Evolutionary conservation across 1,284 basidiomycete genomes (phyloP), one percentile per base, ranked within the genome.

Genomic region (Tylopilus orsonianus): DNA sequence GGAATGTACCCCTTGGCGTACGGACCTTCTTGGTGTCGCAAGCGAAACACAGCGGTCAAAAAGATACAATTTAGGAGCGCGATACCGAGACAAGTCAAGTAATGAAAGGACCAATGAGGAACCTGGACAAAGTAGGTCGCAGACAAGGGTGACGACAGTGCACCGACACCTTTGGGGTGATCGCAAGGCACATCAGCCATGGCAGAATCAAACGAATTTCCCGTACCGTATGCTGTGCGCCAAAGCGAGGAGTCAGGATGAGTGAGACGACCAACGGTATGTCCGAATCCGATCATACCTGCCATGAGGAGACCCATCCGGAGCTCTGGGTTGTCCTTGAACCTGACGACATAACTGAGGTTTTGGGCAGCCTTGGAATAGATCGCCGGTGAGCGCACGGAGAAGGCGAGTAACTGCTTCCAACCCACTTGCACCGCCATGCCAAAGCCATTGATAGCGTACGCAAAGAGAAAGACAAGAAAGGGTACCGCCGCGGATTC

Each of bases 81-180:
- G 9, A 88, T 56, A 1, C 75, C 79, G 0, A 86, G 66, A 0
- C 81, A 83, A 12, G 70, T 68, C 4, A 85, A 66, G 59, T 78
- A 89, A 60, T 87, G 81, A 59, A 78, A 80, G 6, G 83, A 85
- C 75, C 80, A 81, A 46, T 67, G 68, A 2, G 49, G 58, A 19
- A 70, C 54, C 38, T 71, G 68, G 1, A 78, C 65, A 55, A 85
- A 85, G 38, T 82, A 76, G 0, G 84, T 86, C 0, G 81, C 72
- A 1, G 78, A 70, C 13, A 86, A 69, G 7, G 84, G 83, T 3
- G 81, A 67, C 5, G 67, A 59, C 3, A 84, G 64, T 3, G 81
- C 83, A 2, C 84, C 83, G 5, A 71, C 58, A 13, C 80, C 80
- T 81, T 16, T 16, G n/a, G 7, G 18, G 23, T 10, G 24, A 43